Evolutionary conservation across 2,329 filamentous ascomycete genomes (phyloP).

Genomic region (Westerdykella sp.): DNA sequence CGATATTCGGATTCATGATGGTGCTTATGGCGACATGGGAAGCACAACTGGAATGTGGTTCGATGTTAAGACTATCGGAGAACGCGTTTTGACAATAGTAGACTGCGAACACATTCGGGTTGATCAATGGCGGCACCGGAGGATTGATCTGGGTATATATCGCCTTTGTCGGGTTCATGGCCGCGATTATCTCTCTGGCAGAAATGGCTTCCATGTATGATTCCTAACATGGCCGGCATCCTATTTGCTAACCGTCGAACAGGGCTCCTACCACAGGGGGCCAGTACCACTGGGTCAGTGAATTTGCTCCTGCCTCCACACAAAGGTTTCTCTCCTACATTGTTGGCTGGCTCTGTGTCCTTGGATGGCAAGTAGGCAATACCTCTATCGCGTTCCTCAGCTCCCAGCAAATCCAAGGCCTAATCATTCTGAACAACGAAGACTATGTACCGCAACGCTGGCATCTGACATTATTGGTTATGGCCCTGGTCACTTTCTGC

Average conservation of each 20-base stretch:
- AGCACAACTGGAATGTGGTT: slow-evolving; percentile 11
- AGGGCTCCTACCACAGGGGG: slow-evolving; percentile 22
- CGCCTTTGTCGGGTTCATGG: slow-evolving; percentile 17
- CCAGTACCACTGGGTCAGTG: slow-evolving; percentile 27
- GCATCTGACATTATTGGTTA: slow-evolving; percentile 44
- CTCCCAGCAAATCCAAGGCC: slow-evolving; percentile 7
- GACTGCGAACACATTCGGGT: background rate
- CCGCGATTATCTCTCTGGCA: slow-evolving; percentile 20
- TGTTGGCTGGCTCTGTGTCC: slow-evolving; percentile 10
- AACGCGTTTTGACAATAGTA: too few relatives aligned
- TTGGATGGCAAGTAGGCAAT: slow-evolving; percentile 10
- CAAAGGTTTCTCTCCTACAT: slow-evolving; percentile 18
- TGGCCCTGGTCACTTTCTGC: slow-evolving; percentile 32
- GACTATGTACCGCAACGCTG: slow-evolving; percentile 33
- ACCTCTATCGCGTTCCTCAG: slow-evolving; percentile 8
- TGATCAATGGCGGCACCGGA: slow-evolving; percentile 23
- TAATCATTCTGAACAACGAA: slow-evolving; percentile 9
- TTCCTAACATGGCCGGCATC: background rate
- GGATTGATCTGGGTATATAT: slow-evolving; percentile 22
- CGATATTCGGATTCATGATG: slow-evolving; percentile 23
- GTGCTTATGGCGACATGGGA: slow-evolving; percentile 27
- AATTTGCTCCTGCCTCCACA: slow-evolving; percentile 19
- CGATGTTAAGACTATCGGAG: too few relatives aligned
- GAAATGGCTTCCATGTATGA: slow-evolving; percentile 22
- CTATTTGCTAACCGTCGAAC: background rate